Base-by-base conservation (phyloP, 495 filamentous ascomycete genomes). In the Penicillium cataractarum region DNA sequence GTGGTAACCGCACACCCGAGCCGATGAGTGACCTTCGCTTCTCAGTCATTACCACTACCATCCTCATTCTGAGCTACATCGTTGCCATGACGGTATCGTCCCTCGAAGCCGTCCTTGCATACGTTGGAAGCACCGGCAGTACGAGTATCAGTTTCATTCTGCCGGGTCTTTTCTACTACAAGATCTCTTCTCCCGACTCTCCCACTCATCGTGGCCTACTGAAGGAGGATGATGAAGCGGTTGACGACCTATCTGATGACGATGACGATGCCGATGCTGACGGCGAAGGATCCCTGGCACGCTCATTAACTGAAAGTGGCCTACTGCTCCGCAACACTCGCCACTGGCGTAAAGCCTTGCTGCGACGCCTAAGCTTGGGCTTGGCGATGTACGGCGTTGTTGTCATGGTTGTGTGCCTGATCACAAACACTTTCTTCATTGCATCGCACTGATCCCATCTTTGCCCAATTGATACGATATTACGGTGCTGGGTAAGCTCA, bases 71-170 rank as follows among this genome's bases (percentile, higher is more conserved):
- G 32, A 92, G 87, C 67, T 99, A 96, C 71, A 76, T 91, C 53
- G 89, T 90, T 8, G 94, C 95, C 9, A 92, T 99, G 81, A 92
- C 90, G 0, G 95, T 99, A 10, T 91, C 87, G 4, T 95, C 90
- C 2, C 83, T 99, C 3, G 92, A 96, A 67, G 88, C 90, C 40
- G 93, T 98, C 0, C 83, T 99, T 9, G 94, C 95, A 0, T 99
- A 97, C 65, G 95, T 99, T 22, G 95, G 96, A 8, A 92, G 89
- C 68, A 99, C 95, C 0, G 95, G 95, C 26, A 92, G 89, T 59
- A 99, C 95, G 0, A 89, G 89, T 65, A 98, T 99, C 66, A 95
- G 91, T 64, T 99, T 99, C 74, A 98, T 99, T 64, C 82, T 99
- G 0, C 96, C 95, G 0, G 95, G 95, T 0, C 72, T 98, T 15